phyloP scores from a whole-genome alignment of 345 rosid species.

The Hypericum androsaemum region DNA sequence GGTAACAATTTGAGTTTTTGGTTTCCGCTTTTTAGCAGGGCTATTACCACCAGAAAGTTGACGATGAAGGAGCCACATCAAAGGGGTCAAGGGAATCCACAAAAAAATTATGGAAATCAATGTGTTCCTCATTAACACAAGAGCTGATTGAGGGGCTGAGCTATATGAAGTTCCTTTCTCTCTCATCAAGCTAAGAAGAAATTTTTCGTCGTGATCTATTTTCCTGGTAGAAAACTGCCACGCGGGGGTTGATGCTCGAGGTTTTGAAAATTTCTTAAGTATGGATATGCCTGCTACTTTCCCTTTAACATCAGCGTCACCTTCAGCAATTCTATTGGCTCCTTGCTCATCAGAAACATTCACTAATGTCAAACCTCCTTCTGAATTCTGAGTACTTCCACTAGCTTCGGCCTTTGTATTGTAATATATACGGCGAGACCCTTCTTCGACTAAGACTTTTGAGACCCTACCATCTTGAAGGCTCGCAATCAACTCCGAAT shows the following conservation, averaged over 20 bases:
- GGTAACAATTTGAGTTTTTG: slow-evolving; percentile 47
- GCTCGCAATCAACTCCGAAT: slow-evolving; percentile 64
- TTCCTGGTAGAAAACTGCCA: slow-evolving; percentile 83
- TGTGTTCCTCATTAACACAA: slow-evolving; percentile 56
- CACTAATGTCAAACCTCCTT: slow-evolving; percentile 17
- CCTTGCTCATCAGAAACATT: slow-evolving; percentile 17
- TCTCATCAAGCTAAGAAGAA: slow-evolving; percentile 82
- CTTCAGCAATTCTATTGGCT: slow-evolving; percentile 19
- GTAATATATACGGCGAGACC: slow-evolving; percentile 82
- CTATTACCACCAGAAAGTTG: slow-evolving; percentile 82
- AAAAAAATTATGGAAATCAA: slow-evolving; percentile 60
- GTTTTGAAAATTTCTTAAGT: slow-evolving; percentile 29
- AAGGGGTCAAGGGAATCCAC: slow-evolving; percentile 85
- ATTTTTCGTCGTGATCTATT: slow-evolving; percentile 85
- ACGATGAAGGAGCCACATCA: slow-evolving; percentile 95
- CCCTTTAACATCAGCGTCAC: slow-evolving; percentile 11
- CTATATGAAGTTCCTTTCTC: slow-evolving; percentile 71
- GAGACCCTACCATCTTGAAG: slow-evolving; percentile 62
- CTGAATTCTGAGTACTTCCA: slow-evolving; percentile 26
- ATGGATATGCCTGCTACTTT: slow-evolving; percentile 10
- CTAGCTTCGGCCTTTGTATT: slow-evolving; percentile 21
- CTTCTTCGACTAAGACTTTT: slow-evolving; percentile 78
- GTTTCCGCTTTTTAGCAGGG: slow-evolving; percentile 63
- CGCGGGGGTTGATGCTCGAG: slow-evolving; percentile 34
- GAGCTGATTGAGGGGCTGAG: slow-evolving; percentile 79